Base-by-base conservation (phyloP, 768 basidiomycete genomes). In the Suillus paluster region DNA sequence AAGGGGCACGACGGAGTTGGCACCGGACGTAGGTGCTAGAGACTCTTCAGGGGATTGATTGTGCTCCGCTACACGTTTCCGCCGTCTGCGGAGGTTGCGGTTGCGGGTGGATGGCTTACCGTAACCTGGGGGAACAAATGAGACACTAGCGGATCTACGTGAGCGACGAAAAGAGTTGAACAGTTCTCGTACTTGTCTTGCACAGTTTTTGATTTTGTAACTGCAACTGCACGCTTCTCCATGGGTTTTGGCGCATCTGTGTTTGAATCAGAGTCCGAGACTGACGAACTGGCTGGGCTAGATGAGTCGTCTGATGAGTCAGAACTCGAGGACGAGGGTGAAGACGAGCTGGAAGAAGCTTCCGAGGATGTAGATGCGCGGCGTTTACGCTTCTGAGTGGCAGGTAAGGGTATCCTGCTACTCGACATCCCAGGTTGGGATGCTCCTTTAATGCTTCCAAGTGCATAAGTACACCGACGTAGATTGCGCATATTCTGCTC, bases 91-190 rank as follows among this genome's bases (percentile, higher is more conserved):
- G n/a, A 80, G 67, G 68, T 90, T 89, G 6, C 88, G 81, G 25
- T 76, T 75, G 17, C 81, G 84, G 2, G 88, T 90, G 2, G 82
- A 71, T 0, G 82, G 70, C 70, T 86, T 89, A 15, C 88, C 88
- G 25, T 77, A 72, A 4, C 88, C 88, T 0, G 88, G 88, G 2
- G 88, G 86, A 10, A 88, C 80, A 11, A 61, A 57, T 0, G 44
- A 56, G 1, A 54, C 2, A 2, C 71, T 75, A 55, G 38, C 56
- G 33, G 67, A 25, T 55, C 17, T 55, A 4, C 3, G 23, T 55
- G 11, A 55, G 54, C 17, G 23, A 55, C 3, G 54, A 55, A 55
- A 6, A 39, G 15, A 55, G 1, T 39, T 19, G 1, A 65, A 67
- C 64, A 41, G 34, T 1, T 21, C 45, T 21, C 23, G 57, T 19